Evolutionary conservation across 345 rosid species (phyloP).

Genomic region (Raphanus raphanistrum): DNA sequence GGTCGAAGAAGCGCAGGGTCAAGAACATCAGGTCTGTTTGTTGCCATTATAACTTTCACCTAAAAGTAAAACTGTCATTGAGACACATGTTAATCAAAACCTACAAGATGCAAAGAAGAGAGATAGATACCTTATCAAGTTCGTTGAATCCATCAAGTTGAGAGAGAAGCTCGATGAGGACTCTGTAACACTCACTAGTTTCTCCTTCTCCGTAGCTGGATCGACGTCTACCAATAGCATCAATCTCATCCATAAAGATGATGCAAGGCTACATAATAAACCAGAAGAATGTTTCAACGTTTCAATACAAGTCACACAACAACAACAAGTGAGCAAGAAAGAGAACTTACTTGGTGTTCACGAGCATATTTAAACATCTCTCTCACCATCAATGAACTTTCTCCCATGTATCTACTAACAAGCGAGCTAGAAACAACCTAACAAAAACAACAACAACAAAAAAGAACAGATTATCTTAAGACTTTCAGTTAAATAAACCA

Average conservation of each 20-base stretch:
- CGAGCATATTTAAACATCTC: slow-evolving; percentile 96
- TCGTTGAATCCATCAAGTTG: slow-evolving; percentile 88
- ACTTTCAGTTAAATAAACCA: background rate
- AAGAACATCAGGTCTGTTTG: slow-evolving; percentile 87
- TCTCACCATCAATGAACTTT: slow-evolving; percentile 74
- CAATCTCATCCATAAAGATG: slow-evolving; percentile 96
- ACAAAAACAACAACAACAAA: no score
- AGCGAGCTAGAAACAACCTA: background rate
- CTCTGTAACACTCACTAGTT: slow-evolving; percentile 70
- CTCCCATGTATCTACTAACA: slow-evolving; percentile 53
- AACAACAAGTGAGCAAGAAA: slow-evolving; percentile 1
- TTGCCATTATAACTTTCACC: slow-evolving; percentile 95
- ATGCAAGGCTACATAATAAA: slow-evolving; percentile 64
- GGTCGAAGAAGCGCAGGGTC: slow-evolving; percentile 92
- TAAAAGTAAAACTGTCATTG: background rate
- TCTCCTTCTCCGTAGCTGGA: slow-evolving; percentile 67
- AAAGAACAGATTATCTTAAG: background rate
- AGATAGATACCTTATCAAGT: slow-evolving; percentile 63
- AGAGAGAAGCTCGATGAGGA: slow-evolving; percentile 79
- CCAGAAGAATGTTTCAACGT: slow-evolving; percentile 2
- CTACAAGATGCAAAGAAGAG: slow-evolving; percentile 4
- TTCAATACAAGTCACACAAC: background rate
- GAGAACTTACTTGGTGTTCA: slow-evolving; percentile 75
- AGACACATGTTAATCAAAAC: background rate
- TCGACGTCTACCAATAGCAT: slow-evolving; percentile 87